Evolutionary conservation across 31 red algal species (phyloP), one percentile per base, ranked within the genome.

Genomic region (Odonthalia washingtoniensis): DNA sequence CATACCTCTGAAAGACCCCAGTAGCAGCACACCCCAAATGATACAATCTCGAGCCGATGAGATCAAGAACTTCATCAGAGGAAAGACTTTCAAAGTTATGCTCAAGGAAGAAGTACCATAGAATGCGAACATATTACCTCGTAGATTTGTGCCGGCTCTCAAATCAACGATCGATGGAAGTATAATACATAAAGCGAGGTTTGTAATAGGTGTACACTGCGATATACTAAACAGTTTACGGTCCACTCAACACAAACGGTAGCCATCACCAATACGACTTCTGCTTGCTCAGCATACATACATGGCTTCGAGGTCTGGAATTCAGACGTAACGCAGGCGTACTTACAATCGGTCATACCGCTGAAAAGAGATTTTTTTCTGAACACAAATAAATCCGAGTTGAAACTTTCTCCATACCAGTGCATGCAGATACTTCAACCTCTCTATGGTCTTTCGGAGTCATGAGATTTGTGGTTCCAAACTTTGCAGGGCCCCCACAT

Each of bases 121-220:
- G 18, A 80, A 85, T 78, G 80, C 30, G 1, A 91, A 91, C 40
- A 52, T 91, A 5, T n/a, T 91, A 21, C 72, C 72, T 35, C 70
- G 53, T 3, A 42, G 70, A 24, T 90, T 91, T 42, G 72, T 78
- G 52, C 3, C 78, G 28, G 49, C 80, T 3, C 81, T 90, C 39
- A 90, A 76, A 69, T 85, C 79, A 16, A 78, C 79, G 26, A 21
- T 84, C 3, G 64, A 84, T 34, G 61, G 80, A 24, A 2, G 49
- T 33, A 44, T 41, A 1, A 90, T 84, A 62, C 49, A 65, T 27
- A 85, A 85, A 41, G 79, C 79, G 3, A 1, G 89, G 65, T 91
- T 69, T 38, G 80, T 85, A 0, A 72, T 85, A 24, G 72, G 40
- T 3, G 77, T 76, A 1, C 77, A 82, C 42, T 39, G 76, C 0